Conservation (phyloP, 345 rosid species). For the Salix suchowensis region DNA sequence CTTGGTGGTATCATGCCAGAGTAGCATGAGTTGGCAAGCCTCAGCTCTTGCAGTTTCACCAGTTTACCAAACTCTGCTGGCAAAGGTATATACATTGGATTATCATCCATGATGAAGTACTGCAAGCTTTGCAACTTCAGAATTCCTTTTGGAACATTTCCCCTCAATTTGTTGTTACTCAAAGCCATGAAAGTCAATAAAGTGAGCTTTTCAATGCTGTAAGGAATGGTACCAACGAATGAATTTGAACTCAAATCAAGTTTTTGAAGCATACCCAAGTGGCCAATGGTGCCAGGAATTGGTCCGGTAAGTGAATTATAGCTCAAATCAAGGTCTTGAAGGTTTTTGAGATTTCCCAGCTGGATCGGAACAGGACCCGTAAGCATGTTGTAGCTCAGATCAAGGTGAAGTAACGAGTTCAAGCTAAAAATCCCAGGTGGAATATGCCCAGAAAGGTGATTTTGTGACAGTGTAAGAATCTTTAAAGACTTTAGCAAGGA, state of each 20-base stretch:
- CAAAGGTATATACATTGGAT: conserved; percentile 59
- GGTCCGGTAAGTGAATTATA: conserved; percentile 54
- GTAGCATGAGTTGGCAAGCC: conserved; percentile 73
- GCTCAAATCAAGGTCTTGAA: conserved; percentile 74
- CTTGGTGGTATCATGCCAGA: conserved; percentile 58
- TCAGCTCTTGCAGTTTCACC: conserved; percentile 63
- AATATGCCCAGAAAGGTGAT: conserved; percentile 55
- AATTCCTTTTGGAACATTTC: conserved; percentile 55
- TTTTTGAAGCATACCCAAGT: conserved; percentile 67
- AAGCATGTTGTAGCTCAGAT: conserved; percentile 70
- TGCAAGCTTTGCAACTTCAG: conserved; percentile 56
- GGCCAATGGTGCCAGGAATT: conserved; percentile 59
- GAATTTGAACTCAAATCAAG: conserved; percentile 81
- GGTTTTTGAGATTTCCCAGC: conserved; percentile 55
- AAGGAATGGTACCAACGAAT: conserved; percentile 55
- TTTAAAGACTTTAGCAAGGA: conserved; percentile 58
- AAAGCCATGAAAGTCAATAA: conserved; percentile 63
- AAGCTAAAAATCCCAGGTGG: conserved; percentile 43
- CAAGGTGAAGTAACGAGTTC: conserved; percentile 56
- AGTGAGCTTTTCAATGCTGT: conserved; percentile 46
- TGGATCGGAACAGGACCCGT: conserved; percentile 54
- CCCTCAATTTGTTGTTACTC: conserved; percentile 62
- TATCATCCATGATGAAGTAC: conserved; percentile 82
- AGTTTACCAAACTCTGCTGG: conserved; percentile 59
- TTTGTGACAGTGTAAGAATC: conserved; percentile 77